Percentiles rank a stretch among this genome's conserved stretches.
Evolutionary conservation across 768 basidiomycete species (phyloP).

Genomic region (Sporobolomyces roseus): DNA sequence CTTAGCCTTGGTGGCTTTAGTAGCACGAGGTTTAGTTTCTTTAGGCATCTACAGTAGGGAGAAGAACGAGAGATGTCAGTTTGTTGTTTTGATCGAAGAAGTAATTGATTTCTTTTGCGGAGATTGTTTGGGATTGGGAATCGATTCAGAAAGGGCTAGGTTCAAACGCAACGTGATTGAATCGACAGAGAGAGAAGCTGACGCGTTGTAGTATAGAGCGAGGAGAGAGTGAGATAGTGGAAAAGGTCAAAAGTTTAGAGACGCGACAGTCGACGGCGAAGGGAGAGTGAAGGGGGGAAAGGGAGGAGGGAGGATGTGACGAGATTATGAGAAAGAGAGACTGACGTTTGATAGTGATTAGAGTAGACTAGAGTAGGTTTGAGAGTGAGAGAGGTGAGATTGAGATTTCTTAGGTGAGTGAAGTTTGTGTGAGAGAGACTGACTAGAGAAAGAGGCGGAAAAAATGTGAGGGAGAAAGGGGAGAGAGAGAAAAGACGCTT

Average conservation of each 20-base stretch:
- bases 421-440: neutral
- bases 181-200: too few relatives aligned
- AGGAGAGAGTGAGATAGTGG: neutral
- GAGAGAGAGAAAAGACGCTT: neutral
- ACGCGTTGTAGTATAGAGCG: neutral
- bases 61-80: neutral
- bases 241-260: too few relatives aligned
- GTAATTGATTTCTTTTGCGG: neutral
- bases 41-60: conserved; percentile 33
- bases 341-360: neutral
- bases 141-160: too few relatives aligned
- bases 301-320: neutral
- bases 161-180: too few relatives aligned
- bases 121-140: too few relatives aligned
- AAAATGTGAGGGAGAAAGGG: conserved; percentile 1
- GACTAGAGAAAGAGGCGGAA: neutral
- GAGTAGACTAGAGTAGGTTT: neutral
- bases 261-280: conserved; percentile 4
- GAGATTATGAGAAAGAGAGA: neutral
- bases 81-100: conserved; percentile 3
- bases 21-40: conserved; percentile 36
- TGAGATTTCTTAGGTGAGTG: neutral
- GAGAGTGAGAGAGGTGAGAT: neutral
- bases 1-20: conserved; percentile 28
- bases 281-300: neutral